Evolutionary conservation across 768 basidiomycete genomes (phyloP).

Genomic region (Inosperma sp.): DNA sequence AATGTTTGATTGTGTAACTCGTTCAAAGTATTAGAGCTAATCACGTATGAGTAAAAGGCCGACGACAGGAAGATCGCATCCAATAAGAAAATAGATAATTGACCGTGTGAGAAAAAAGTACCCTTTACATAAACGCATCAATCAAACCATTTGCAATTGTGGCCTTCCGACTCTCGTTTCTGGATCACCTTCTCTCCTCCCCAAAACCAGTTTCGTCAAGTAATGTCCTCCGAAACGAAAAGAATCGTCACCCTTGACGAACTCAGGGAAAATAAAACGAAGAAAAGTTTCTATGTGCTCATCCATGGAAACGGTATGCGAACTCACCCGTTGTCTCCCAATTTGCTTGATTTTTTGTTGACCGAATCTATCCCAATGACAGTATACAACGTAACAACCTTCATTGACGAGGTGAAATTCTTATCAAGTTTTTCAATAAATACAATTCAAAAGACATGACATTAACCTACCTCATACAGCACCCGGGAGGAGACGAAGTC

Average conservation of each 20-base stretch:
- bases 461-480: conserved; percentile 36
- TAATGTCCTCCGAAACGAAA: no score
- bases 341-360: conserved; percentile 1
- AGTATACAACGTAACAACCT: conserved; percentile 94
- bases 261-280: conserved; percentile 70
- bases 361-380: conserved; percentile 26
- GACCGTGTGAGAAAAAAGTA: no score
- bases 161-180: no score
- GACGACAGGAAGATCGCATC: no score
- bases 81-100: no score
- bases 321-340: conserved; percentile 9
- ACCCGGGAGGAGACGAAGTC: conserved; percentile 98
- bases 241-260: conserved; percentile 67
- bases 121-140: no score
- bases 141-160: conserved; percentile 11
- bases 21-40: no score
- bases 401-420: conserved; percentile 82
- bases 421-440: background rate
- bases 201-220: conserved; percentile 31
- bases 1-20: no score
- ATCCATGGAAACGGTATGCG: conserved; percentile 75
- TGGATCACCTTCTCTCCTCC: conserved; percentile 17
- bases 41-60: no score
- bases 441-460: background rate
- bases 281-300: conserved; percentile 76